These are phyloP conservation scores for Samsoniella hepiali DNA, from an alignment of 2,329 filamentous ascomycete species.

Conservation along the genomic window DNA sequence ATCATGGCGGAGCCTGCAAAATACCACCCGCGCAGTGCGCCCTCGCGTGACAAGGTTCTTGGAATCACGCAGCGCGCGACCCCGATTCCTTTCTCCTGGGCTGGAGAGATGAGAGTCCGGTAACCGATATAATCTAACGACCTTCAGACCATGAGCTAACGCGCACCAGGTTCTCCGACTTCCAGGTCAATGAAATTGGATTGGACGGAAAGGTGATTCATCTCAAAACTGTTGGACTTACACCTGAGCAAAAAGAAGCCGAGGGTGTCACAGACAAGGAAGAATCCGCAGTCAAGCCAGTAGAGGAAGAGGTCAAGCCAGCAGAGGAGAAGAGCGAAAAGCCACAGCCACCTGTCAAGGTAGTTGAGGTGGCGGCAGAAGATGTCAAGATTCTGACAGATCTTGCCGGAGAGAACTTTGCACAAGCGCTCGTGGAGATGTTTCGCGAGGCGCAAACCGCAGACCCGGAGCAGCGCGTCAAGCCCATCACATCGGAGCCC, in stretches of 20 bases:
- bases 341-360: constrained; percentile 21
- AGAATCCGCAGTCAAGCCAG: constrained; percentile 19
- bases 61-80: constrained; percentile 41
- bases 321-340: constrained; percentile 21
- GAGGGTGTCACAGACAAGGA: constrained; percentile 22
- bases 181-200: constrained; percentile 84
- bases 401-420: constrained; percentile 39
- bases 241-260: constrained; percentile 21
- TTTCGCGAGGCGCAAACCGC: constrained; percentile 36
- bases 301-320: constrained; percentile 21
- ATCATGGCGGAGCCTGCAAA: constrained; percentile 33
- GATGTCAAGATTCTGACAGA: constrained; percentile 36
- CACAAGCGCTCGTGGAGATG: constrained; percentile 40
- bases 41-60: constrained; percentile 34
- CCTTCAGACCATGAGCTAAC: constrained; percentile 19
- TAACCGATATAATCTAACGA: constrained; percentile 21
- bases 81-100: constrained; percentile 37
- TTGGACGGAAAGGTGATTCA: constrained; percentile 74
- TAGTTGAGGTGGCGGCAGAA: constrained; percentile 30
- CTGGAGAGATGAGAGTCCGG: constrained; percentile 40
- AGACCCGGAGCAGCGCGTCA: constrained; percentile 28
- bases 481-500: constrained; percentile 38
- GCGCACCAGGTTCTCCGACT: constrained; percentile 72
- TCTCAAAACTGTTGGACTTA: constrained; percentile 49
- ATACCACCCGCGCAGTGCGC: constrained; percentile 30